Base-by-base conservation (phyloP, 805 yeast species). In the Tetrapisispora pingtungensis region DNA sequence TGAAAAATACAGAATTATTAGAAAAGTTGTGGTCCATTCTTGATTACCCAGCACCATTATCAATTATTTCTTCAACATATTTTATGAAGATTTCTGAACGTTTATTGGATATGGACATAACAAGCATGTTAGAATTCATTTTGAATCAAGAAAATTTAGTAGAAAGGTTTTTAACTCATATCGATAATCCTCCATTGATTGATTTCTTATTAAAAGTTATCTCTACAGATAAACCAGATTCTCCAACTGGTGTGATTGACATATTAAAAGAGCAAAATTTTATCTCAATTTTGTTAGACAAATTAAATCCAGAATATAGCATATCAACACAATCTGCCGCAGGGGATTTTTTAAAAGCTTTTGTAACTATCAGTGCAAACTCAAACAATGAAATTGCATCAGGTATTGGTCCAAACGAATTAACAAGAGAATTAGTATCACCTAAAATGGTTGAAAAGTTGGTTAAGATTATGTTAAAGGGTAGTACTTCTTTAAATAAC, bases 391-490 rank as follows among this genome's bases (percentile, higher is more conserved):
- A 87, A 46, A 83, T 81, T 53, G 84, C 87, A 37, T 84, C 95
- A 2, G 84, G 95, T 10, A 85, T 93, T 44, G 98, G 98, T 1
- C 97, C 98, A 1, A 93, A 93, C 59, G 96, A 87, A 59, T 71
- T 93, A 33, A 87, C 96, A 3, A 74, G 98, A 51, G 90, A 90
- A 62, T 71, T 93, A 28, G 97, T 89, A 13, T 81, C 94, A 15
- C 80, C 80, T 35, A 72, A 75, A 33, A 76, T 84, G 48, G 74
- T 88, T 53, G 69, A 74, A 47, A 72, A 74, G 48, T 69, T 93
- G 51, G 84, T 89, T 22, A 65, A 77, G 17, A 78, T 84, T 50
- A 93, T 93, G 84, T 73, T 90, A 44, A 56, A 69, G 47, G 86
- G 87, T 44, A 95, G 95, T 39, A 81, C 89, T 30, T 95, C 96